Base-by-base conservation (phyloP, 305 asterid species). In the Caryopteris hybrid region DNA sequence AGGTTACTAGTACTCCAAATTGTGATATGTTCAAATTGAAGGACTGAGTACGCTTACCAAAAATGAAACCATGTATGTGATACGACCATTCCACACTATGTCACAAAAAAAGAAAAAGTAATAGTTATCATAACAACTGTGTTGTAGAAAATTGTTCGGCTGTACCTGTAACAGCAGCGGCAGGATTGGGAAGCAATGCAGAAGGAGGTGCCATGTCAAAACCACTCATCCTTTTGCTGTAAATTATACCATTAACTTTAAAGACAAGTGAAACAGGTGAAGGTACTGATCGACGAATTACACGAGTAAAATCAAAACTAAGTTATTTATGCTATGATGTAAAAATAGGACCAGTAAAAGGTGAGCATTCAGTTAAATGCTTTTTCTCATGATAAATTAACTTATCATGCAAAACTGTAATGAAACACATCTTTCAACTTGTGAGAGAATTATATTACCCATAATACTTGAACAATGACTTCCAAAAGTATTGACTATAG, bases 151-250 rank as follows among this genome's bases (percentile, higher is more conserved):
- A 77, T 31, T 46, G 60, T 74, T 43, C 48, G 38, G 82, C 65
- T 70, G 76, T 88, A 94, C 99, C 99, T 88, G 92, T 68, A 77
- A 73, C 61, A 54, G 74, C 77, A 54, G 82, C 74, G 29, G 83
- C 72, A 62, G 88, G 75, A 77, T 84, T 86, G 57, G 95, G 81
- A 64, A 91, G 81, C 90, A 93, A 69, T 54, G 41, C 41, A 36
- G 89, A 68, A 68, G 96, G 88, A 63, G 99, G 99, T 67, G 96
- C 96, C 99, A 94, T 89, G 89, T 94, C 99, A 86, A 94, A 94
- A 69, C 98, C 99, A 74, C 99, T 94, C 77, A 78, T 84, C 88
- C 98, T 89, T 85, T 91, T 91, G 85, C 96, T 87, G 96, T 76
- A 79, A 82, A 73, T 69, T 36, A 36, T 64, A 74, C 31, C 70